Evolutionary conservation across 2,329 filamentous ascomycete species (phyloP), one percentile per base, ranked within the genome.

Genomic region (Trichocomaceae sp.): DNA sequence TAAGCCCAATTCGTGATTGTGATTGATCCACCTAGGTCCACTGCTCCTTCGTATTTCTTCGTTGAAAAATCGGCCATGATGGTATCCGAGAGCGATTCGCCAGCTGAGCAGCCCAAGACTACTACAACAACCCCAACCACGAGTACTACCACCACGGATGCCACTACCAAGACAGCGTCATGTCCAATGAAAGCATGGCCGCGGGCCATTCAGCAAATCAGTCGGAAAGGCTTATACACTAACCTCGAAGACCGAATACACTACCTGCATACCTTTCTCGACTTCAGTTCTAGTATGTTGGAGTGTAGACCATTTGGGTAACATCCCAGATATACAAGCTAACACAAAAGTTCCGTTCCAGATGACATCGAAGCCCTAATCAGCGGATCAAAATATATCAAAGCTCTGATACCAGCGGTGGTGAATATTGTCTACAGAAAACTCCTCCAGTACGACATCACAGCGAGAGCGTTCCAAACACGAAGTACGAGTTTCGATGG

Each of bases 391-490:
- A 89, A 89, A 69, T 90, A 90, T 72, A 85, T 90, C 74, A 87
- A 86, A 64, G 83, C 85, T n/a, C 80, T 92, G 31, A 90, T 92
- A 59, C 89, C 89, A 1, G 85, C 87, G 46, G 81, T 93, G 20
- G 87, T 92, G 64, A 90, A 91, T 71, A 87, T 90, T 57, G 86
- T 92, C 33, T 93, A 92, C 75, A 84, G 84, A 65, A 92, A 92
- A 67, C 79, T 93, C 0, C 76, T 92, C 10, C 82, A 84, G 64
- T 88, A 88, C 71, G 88, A 92, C 66, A 88, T 92, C 68, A 93
- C 88, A 3, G 87, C 88, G 1, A 81, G 86, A 52, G 86, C 87
- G 13, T 90, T 92, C 67, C 79, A 83, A 56, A 82, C 78, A 1
- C 70, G 77, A 47, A 75, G 77, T 53, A 81, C 79, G 8, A 83